Evolutionary conservation across 2,329 filamentous ascomycete species (phyloP).

Genomic region (Fusarium chlamydosporum): DNA sequence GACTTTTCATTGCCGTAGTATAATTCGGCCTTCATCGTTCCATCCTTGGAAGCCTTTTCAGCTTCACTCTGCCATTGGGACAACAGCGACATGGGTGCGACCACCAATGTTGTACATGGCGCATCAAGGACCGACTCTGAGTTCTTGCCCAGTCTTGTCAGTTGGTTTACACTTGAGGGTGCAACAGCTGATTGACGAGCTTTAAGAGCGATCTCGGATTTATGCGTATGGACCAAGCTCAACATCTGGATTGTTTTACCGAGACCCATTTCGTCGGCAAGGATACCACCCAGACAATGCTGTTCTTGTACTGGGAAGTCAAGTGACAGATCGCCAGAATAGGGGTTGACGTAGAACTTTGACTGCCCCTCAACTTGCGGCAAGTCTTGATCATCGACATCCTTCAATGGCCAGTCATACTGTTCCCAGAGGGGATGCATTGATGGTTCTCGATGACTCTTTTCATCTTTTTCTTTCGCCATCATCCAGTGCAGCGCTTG

Average conservation of each 20-base stretch:
- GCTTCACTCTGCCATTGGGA: constrained; percentile 98
- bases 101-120: constrained; percentile 90
- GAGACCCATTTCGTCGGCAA: constrained; percentile 97
- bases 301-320: constrained; percentile 95
- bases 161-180: constrained; percentile 66
- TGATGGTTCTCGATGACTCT: constrained; percentile 77
- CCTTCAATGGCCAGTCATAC: constrained; percentile 88
- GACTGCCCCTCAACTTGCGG: constrained; percentile 74
- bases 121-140: constrained; percentile 74
- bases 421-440: constrained; percentile 99
- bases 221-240: constrained; percentile 89
- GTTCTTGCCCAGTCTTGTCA: constrained; percentile 73
- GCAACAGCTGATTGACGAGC: constrained; percentile 53
- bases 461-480: constrained; percentile 87
- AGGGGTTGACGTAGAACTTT: constrained; percentile 95
- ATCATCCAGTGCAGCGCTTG: constrained; percentile 98
- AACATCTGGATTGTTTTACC: constrained; percentile 99
- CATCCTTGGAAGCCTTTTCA: constrained; percentile 87
- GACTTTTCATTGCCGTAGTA: constrained; percentile 94
- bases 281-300: constrained; percentile 90
- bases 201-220: constrained; percentile 66
- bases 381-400: constrained; percentile 85
- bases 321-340: constrained; percentile 92
- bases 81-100: constrained; percentile 98
- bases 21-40: constrained; percentile 85